These are phyloP conservation scores for Lentinus brumalis DNA, from an alignment of 768 basidiomycete species.

Conservation along the genomic window DNA sequence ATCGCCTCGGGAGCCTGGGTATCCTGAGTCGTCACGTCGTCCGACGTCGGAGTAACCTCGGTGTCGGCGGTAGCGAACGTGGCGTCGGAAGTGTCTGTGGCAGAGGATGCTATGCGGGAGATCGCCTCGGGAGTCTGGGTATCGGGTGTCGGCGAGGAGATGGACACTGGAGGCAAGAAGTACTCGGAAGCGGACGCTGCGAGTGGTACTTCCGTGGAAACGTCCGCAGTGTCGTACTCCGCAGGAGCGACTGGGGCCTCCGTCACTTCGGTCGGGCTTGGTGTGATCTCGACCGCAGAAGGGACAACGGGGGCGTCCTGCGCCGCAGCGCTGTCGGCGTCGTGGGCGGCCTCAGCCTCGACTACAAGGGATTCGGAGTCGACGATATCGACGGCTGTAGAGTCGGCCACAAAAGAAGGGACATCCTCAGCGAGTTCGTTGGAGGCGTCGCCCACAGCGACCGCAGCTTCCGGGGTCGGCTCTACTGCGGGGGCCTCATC, in stretches of 20 bases:
- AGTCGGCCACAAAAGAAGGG: too few species aligned
- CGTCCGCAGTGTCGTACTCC: too few species aligned
- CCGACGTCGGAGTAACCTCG: background rate
- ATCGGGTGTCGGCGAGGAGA: background rate
- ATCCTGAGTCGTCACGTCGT: too few species aligned
- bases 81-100: conserved; percentile 4
- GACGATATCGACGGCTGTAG: too few species aligned
- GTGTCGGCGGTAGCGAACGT: conserved; percentile 1
- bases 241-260: too few species aligned
- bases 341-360: background rate
- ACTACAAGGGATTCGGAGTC: background rate
- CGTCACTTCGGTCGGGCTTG: too few species aligned
- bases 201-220: too few species aligned
- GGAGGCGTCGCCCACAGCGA: background rate
- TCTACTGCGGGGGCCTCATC: background rate
- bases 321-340: background rate
- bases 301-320: background rate
- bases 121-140: conserved; percentile 5
- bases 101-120: conserved; percentile 7
- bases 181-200: background rate
- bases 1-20: too few species aligned
- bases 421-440: too few species aligned
- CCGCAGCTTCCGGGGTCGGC: background rate
- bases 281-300: background rate
- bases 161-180: background rate